Base-by-base conservation (phyloP, 2,329 filamentous ascomycete species). In the Aspergillus nomiae region DNA sequence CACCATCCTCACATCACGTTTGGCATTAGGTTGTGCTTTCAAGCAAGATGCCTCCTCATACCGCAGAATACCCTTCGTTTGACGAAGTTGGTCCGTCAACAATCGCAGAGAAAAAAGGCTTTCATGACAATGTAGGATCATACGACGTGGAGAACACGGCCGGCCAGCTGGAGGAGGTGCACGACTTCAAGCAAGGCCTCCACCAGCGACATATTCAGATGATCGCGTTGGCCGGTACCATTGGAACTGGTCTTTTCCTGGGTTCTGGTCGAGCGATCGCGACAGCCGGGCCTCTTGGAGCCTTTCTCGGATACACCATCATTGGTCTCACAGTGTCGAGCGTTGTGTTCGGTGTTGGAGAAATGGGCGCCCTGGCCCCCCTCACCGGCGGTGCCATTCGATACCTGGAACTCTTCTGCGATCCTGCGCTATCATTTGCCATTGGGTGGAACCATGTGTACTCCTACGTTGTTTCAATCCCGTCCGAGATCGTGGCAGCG, bases 361-460 rank as follows among this genome's bases (percentile, higher is more conserved):
- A 81, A 60, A 75, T 81, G 61, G 71, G 73, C 0, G 68, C 78
- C 2, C 64, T 80, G 28, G 72, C 75, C 26, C 79, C 79, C 12
- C 70, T 79, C 5, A 77, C 70, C 12, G 79, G 79, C 19, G 76
- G 73, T 10, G 69, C 80, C 34, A 70, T 79, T 34, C 73, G 76
- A 21, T 74, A 78, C 56, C 69, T 73, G 2, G 74, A 75, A 51
- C 64, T 73, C 45, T 80, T 78, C 61, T 72, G 76, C 19, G 78
- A 81, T 50, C 76, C 75, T 11, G 76, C 78, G 0, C 67, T 80
- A 1, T 64, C 70, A 5, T 74, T 74, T 24, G 73, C 73, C 50
- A 70, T 72, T 50, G 78, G 78, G n/a, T 81, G 77, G 74, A 80
- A 79, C 57, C 69, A 75, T 59, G 71, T 77, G 32, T 74, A 78